Base-by-base conservation (phyloP, 768 basidiomycete species). In the Mycena sanguinolenta region DNA sequence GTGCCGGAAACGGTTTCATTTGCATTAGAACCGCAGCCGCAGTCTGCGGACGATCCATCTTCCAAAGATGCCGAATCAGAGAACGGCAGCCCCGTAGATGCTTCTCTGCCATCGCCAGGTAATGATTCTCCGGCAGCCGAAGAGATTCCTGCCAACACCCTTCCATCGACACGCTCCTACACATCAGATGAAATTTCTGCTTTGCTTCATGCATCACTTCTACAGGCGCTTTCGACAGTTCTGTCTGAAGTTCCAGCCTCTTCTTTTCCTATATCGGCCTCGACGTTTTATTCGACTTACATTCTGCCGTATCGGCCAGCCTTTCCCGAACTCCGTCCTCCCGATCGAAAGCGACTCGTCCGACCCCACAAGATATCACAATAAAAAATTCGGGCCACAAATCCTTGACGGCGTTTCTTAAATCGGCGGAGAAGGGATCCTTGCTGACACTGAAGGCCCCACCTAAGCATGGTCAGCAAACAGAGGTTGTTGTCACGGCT, bases 361-460 rank as follows among this genome's bases (percentile, higher is more conserved):
- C 9, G 79, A 79, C 55, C 74, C 83, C 6, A n/a, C 79, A 82
- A 6, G 85, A 85, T 49, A 86, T 93, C 67, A 93, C 88, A 73
- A 92, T 97, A 78, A 95, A 93, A 74, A 86, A 91, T 13, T 95
- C 94, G 1, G 86, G 86, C 2, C 88, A 91, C 83, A 98, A 96
- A 80, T 94, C 94, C 13, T 85, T 97, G 23, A 86, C 91, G 2
- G 86, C 91, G 1, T 96, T 97, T 82, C 85, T 98, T 75, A 96
- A 93, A 77, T 76, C 87, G 21, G 84, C 87, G 21, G 93, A 95
- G 70, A 97, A 97, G 77, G 88, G 90, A 10, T 87, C 86, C 0
- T 78, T 98, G 27, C 75, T 97, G 42, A 89, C 89, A 16, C 83
- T 92, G 27, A 98, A 97, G 77, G 86, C 91, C 25, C 83, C 83